Evolutionary conservation across 2,329 filamentous ascomycete species (phyloP).

Genomic region (Lasiodiplodia sp.): DNA sequence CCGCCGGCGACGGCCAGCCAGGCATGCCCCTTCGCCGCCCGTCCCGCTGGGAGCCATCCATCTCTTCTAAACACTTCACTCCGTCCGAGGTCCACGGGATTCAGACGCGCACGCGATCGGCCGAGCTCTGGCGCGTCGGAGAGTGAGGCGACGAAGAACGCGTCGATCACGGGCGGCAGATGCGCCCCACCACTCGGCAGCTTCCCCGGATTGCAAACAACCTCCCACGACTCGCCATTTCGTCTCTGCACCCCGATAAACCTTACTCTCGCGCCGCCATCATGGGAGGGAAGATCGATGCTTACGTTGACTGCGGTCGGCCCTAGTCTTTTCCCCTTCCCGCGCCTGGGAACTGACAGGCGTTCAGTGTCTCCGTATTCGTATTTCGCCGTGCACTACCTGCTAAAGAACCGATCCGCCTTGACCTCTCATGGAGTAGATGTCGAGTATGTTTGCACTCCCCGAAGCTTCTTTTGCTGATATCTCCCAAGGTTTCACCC

Average conservation of each 20-base stretch:
- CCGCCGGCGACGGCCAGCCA: background rate
- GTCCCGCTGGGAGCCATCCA: no score
- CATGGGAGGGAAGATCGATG: conserved; percentile 70
- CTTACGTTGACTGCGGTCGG: conserved; percentile 72
- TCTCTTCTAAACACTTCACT: no score
- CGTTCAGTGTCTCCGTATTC: conserved; percentile 68
- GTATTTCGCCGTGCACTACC: conserved; percentile 62
- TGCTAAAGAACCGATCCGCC: conserved; percentile 62
- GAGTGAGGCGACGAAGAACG: background rate
- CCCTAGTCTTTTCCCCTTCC: background rate
- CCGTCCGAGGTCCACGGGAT: background rate
- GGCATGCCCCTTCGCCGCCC: background rate
- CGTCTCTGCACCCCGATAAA: background rate
- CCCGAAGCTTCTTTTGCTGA: background rate
- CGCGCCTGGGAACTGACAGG: background rate
- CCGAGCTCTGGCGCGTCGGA: background rate
- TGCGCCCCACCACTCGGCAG: background rate
- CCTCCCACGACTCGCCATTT: background rate
- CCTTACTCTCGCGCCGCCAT: background rate
- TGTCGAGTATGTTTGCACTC: conserved; percentile 65
- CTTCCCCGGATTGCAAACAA: conserved; percentile 1
- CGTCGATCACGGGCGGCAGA: background rate
- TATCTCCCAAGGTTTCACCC: conserved; percentile 66
- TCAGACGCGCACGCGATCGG: background rate
- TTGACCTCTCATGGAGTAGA: conserved; percentile 67